Evolutionary conservation across 805 yeast genomes (phyloP).

Genomic region (Saturnispora zaruensis): DNA sequence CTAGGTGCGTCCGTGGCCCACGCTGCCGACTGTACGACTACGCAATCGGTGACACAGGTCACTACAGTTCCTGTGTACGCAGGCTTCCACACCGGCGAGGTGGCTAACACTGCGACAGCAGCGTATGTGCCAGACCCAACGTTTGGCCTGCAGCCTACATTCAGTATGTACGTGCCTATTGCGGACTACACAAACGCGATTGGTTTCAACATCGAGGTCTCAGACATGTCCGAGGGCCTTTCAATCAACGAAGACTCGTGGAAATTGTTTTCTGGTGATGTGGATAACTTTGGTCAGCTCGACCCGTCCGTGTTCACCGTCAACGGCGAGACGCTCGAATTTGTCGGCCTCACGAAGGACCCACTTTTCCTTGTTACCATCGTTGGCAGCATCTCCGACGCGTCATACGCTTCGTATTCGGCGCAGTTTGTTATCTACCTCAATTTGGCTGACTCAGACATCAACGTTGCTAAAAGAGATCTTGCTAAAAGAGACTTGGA

Average conservation of each 20-base stretch:
- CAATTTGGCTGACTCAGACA: conserved; percentile 8
- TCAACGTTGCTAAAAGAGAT: conserved; percentile 15
- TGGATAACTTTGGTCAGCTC: conserved; percentile 9
- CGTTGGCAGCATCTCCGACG: conserved; percentile 3
- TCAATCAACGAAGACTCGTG: background rate
- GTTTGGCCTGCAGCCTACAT: conserved; percentile 13
- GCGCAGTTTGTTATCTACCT: conserved; percentile 6
- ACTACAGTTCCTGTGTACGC: conserved; percentile 10
- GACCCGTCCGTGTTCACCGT: conserved; percentile 8
- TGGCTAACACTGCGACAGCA: conserved; percentile 12
- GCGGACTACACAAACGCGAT: conserved; percentile 1
- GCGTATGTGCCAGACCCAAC: conserved; percentile 12
- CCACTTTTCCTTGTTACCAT: conserved; percentile 12
- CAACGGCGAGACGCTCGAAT: conserved; percentile 1
- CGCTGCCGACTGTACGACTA: conserved; percentile 2
- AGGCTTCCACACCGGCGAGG: conserved; percentile 14
- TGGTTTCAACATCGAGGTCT: conserved; percentile 8
- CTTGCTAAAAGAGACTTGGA: too few species aligned
- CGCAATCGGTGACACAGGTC: conserved; percentile 8
- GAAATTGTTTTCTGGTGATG: conserved; percentile 11
- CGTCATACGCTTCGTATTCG: conserved; percentile 2
- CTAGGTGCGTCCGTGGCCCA: background rate
- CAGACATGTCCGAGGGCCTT: conserved; percentile 1
- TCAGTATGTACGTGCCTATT: conserved; percentile 16
- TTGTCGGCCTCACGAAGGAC: conserved; percentile 13